Evolutionary conservation across 208 protist species (phyloP).

Genomic region (Crithidia fasciculata): DNA sequence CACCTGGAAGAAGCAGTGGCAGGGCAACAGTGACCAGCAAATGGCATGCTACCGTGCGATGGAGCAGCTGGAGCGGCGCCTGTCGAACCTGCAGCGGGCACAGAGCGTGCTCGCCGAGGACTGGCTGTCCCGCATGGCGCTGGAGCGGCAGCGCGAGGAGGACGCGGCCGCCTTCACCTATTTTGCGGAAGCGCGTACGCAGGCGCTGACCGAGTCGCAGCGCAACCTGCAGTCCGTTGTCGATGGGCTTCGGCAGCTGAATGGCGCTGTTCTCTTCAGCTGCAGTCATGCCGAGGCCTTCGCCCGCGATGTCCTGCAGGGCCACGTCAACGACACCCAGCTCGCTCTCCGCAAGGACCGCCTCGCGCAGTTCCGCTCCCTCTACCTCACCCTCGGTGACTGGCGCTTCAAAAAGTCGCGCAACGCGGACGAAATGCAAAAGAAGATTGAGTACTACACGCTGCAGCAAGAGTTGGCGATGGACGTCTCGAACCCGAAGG

Average conservation of each 20-base stretch:
- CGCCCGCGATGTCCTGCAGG: conserved; percentile 42
- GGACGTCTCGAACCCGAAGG: conserved; percentile 89
- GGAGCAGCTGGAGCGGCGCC: conserved; percentile 71
- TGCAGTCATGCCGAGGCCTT: conserved; percentile 45
- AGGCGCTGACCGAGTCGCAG: conserved; percentile 52
- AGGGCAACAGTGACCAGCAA: conserved; percentile 70
- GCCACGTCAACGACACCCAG: conserved; percentile 33
- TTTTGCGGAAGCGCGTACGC: conserved; percentile 55
- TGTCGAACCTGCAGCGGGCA: conserved; percentile 55
- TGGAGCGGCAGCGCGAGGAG: conserved; percentile 58
- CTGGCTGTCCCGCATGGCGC: conserved; percentile 47
- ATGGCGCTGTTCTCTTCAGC: conserved; percentile 38
- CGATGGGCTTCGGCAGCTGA: conserved; percentile 31
- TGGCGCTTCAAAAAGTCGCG: conserved; percentile 88
- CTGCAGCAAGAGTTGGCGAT: conserved; percentile 89
- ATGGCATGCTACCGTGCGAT: conserved; percentile 67
- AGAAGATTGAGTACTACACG: conserved; percentile 82
- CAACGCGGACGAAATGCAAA: conserved; percentile 75
- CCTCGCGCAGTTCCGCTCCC: conserved; percentile 73
- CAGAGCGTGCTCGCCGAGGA: conserved; percentile 55
- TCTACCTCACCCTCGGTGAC: conserved; percentile 90
- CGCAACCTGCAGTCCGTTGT: conserved; percentile 39
- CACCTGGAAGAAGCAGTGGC: conserved; percentile 56
- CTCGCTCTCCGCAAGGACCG: conserved; percentile 67
- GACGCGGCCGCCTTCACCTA: conserved; percentile 57